Evolutionary conservation across 805 yeast genomes (phyloP).

Genomic region (Starmerella floris): DNA sequence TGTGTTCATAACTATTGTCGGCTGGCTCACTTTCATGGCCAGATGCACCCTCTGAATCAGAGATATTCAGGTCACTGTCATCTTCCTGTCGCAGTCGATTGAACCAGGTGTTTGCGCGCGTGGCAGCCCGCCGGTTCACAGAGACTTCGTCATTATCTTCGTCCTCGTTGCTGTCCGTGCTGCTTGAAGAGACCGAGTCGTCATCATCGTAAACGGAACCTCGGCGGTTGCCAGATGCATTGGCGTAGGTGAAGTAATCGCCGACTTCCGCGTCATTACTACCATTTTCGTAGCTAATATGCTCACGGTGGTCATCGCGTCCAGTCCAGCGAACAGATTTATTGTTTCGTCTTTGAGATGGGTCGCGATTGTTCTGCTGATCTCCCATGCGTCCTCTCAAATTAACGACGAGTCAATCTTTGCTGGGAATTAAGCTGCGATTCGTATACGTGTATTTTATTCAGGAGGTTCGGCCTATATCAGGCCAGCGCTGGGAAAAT

Average conservation of each 20-base stretch:
- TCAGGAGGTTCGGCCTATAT: too few relatives aligned
- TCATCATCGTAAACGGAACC: background rate
- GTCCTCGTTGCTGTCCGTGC: slow-evolving; percentile 1
- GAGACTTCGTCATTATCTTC: slow-evolving; percentile 8
- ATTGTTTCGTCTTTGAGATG: background rate
- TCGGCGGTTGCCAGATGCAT: slow-evolving; percentile 13
- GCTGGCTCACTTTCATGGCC: background rate
- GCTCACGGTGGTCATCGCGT: slow-evolving; percentile 4
- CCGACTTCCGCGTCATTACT: background rate
- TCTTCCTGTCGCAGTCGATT: slow-evolving; percentile 15
- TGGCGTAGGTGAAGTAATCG: slow-evolving; percentile 15
- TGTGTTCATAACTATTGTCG: background rate
- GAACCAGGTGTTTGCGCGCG: slow-evolving; percentile 20
- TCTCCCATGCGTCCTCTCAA: too few relatives aligned
- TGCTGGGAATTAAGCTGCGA: too few relatives aligned
- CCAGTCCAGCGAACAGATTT: slow-evolving; percentile 18
- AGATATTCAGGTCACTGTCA: slow-evolving; percentile 1
- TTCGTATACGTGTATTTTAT: too few relatives aligned
- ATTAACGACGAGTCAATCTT: too few relatives aligned
- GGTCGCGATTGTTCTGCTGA: too few relatives aligned
- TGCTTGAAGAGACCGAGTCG: background rate
- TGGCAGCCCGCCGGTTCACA: slow-evolving; percentile 12
- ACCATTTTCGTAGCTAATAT: background rate
- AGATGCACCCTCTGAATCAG: background rate
- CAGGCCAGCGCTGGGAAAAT: too few relatives aligned